These are phyloP conservation scores for Coffea humblotiana DNA, from an alignment of 305 asterid species.

Conservation along the genomic window DNA sequence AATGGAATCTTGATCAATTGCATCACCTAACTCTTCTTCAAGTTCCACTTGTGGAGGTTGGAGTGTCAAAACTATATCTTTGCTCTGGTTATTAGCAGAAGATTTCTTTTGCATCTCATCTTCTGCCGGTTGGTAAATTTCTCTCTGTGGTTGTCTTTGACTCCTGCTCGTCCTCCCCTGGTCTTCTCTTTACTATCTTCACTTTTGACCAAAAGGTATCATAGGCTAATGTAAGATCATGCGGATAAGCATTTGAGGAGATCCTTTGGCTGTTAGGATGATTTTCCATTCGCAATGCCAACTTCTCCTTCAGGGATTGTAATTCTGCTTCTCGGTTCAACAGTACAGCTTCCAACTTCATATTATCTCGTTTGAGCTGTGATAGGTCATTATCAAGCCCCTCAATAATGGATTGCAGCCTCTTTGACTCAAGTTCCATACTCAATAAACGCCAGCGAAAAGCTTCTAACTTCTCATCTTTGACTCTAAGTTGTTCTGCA, in stretches of 20 bases:
- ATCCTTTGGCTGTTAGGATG: slow-evolving; percentile 52
- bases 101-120: slow-evolving; percentile 28
- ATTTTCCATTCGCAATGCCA: slow-evolving; percentile 40
- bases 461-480: slow-evolving; percentile 76
- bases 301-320: slow-evolving; percentile 57
- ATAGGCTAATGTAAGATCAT: slow-evolving; percentile 33
- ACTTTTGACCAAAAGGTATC: slow-evolving; percentile 70
- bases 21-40: slow-evolving; percentile 32
- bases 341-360: slow-evolving; percentile 52
- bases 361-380: slow-evolving; percentile 59
- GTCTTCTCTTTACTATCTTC: slow-evolving; percentile 58
- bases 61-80: slow-evolving; percentile 65
- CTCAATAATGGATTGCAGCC: slow-evolving; percentile 57
- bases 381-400: slow-evolving; percentile 51
- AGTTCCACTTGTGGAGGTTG: slow-evolving; percentile 43
- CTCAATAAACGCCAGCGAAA: slow-evolving; percentile 71
- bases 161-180: slow-evolving; percentile 49
- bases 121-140: slow-evolving; percentile 24
- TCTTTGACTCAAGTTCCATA: slow-evolving; percentile 79
- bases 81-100: slow-evolving; percentile 31
- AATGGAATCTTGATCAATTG: slow-evolving; percentile 22
- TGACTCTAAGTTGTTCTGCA: slow-evolving; percentile 73
- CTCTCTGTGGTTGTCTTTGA: slow-evolving; percentile 33
- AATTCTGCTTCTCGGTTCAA: slow-evolving; percentile 63
- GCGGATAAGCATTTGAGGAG: slow-evolving; percentile 42